Conservation (phyloP, 2,329 filamentous ascomycete genomes). For the Xylaria hypoxylon region DNA sequence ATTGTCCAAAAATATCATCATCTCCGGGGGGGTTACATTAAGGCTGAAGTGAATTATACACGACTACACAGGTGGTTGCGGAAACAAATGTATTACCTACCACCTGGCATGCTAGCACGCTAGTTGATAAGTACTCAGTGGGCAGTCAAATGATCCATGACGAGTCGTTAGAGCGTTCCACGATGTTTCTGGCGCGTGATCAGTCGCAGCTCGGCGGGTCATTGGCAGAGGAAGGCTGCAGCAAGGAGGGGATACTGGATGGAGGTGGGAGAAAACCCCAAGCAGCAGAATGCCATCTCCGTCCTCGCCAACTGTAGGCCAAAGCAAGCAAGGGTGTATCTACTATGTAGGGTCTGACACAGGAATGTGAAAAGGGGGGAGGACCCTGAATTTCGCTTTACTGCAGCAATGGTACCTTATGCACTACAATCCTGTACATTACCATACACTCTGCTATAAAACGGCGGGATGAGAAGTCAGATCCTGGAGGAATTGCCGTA, state of each 20-base stretch:
- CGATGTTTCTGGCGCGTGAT: slow-evolving; percentile 36
- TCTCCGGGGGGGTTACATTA: slow-evolving; percentile 35
- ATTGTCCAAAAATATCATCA: slow-evolving; percentile 35
- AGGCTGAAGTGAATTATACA: slow-evolving; percentile 37
- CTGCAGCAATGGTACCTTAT: slow-evolving; percentile 5
- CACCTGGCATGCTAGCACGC: slow-evolving; percentile 26
- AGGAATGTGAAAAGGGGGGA: slow-evolving; percentile 28
- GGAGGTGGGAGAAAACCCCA: slow-evolving; percentile 5
- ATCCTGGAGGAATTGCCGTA: slow-evolving; percentile 28
- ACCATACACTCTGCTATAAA: not conserved
- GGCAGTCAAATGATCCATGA: slow-evolving; percentile 23
- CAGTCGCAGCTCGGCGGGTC: slow-evolving; percentile 22
- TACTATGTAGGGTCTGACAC: slow-evolving; percentile 22
- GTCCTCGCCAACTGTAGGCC: slow-evolving; percentile 4
- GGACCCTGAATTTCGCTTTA: slow-evolving; percentile 34
- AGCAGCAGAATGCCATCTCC: slow-evolving; percentile 7
- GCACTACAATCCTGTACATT: slow-evolving; percentile 1
- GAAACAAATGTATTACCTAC: slow-evolving; percentile 28
- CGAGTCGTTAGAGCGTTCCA: slow-evolving; percentile 31
- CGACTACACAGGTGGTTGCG: slow-evolving; percentile 17
- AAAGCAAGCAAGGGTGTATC: not conserved
- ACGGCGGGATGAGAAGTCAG: slow-evolving; percentile 13
- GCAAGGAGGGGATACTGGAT: slow-evolving; percentile 3
- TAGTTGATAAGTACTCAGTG: slow-evolving; percentile 23
- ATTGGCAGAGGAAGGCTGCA: slow-evolving; percentile 24